Base-by-base conservation (phyloP, 2,329 filamentous ascomycete species). In the Dactylellina haptotyla region DNA sequence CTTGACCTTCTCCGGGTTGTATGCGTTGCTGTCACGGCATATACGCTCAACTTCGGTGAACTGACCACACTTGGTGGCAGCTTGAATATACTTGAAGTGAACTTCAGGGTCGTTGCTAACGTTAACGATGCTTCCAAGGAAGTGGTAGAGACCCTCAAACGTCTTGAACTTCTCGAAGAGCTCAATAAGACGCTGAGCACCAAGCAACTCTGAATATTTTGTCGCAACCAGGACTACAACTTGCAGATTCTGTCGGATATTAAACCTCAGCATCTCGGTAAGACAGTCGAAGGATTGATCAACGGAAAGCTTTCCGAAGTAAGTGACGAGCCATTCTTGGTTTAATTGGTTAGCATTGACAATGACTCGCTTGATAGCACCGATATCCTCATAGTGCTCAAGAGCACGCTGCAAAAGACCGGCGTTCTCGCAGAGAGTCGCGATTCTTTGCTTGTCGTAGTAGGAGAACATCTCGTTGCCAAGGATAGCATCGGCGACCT, bases 81-180 rank as follows among this genome's bases (percentile, higher is more conserved):
- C 93, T 83, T 99, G 94, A 71, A 99, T 97, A 82, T 99, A 99
- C 85, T 99, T 99, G 88, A 97, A 99, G 80, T 95, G 91, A 28
- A 99, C 95, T 80, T 99, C 95, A 20, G 90, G 86, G 78, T 98
- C 95, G 81, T 98, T 92, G 67, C 92, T 96, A 51, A 99, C 85
- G 81, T 99, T 99, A 82, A 99, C 94, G 77, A 99, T 96, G 80
- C 93, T 97, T 75, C 95, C 95, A 14, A 99, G 88, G 83, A 97
- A 99, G 84, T 97, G 97, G 87, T 95, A 99, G 3, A 99, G 88
- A 80, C 95, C 95, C 82, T 99, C 95, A 2, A 92, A 89, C 34
- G 95, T 98, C 82, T 95, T 93, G 84, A 98, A 96, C 84, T 96
- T 97, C 84, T 99, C 95, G 57, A 99, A 90, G 4, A 99, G 87